These are phyloP conservation scores for Colletotrichum filicis DNA, from an alignment of 2,329 filamentous ascomycete genomes.

Conservation along the genomic window DNA sequence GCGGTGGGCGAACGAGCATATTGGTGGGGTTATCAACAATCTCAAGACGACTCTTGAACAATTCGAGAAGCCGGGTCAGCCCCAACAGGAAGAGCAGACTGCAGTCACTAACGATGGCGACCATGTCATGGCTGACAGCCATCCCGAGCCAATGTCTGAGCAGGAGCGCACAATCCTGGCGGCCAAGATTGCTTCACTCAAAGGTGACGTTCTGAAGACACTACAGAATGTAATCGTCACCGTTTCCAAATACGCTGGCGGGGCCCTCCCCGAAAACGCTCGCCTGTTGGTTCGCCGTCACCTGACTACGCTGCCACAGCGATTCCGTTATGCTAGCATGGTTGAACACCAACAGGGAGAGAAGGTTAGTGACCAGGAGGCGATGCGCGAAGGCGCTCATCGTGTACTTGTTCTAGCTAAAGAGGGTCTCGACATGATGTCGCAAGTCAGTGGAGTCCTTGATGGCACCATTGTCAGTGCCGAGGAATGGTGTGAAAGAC, in stretches of 20 bases:
- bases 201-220: slow-evolving; percentile 78
- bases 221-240: slow-evolving; percentile 85
- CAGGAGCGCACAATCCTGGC: slow-evolving; percentile 61
- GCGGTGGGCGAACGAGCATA: slow-evolving; percentile 82
- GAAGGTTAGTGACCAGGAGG: slow-evolving; percentile 45
- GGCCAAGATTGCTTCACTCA: slow-evolving; percentile 74
- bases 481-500: slow-evolving; percentile 87
- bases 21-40: slow-evolving; percentile 79
- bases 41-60: slow-evolving; percentile 82
- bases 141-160: slow-evolving; percentile 37
- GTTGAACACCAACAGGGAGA: slow-evolving; percentile 44
- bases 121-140: slow-evolving; percentile 39
- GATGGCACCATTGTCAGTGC: slow-evolving; percentile 91
- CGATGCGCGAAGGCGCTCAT: slow-evolving; percentile 71
- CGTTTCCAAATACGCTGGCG: slow-evolving; percentile 91
- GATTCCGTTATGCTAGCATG: slow-evolving; percentile 80
- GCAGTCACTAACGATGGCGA: slow-evolving; percentile 35
- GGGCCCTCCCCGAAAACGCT: slow-evolving; percentile 90
- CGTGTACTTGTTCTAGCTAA: slow-evolving; percentile 86
- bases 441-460: slow-evolving; percentile 87
- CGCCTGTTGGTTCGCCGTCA: slow-evolving; percentile 84
- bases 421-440: slow-evolving; percentile 94
- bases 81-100: not conserved
- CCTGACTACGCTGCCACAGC: slow-evolving; percentile 83
- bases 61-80: slow-evolving; percentile 70